Base-by-base conservation (phyloP, 2,329 filamentous ascomycete species). In the Cercospora janseana region DNA sequence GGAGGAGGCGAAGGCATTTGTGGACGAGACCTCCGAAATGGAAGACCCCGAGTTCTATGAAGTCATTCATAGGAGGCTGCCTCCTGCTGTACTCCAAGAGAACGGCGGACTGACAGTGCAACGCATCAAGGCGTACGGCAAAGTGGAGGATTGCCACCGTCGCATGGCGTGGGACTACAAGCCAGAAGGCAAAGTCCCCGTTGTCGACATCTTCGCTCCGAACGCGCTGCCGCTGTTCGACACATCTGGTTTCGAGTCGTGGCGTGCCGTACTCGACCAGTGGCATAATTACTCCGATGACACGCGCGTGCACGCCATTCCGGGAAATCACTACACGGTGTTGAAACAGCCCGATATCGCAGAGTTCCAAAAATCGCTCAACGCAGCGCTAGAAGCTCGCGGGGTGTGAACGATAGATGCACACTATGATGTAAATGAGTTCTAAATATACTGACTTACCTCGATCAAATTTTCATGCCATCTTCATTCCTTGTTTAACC, bases 31-130 rank as follows among this genome's bases (percentile, higher is more conserved):
- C 6, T 49, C 49, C 4, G 34, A 32, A 4, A 16, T 57, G 8
- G 50, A 10, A 15, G 55, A 59, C 13, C 46, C 50, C 20, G 52
- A 54, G 21, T 59, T 59, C 46, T 59, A 57, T 45, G 52, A 29
- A 29, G 27, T n/a, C 27, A 29, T 29, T 6, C 27, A 29, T 29
- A 29, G 27, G 27, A 29, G 27, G 6, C 27, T 29, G 27, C 27
- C 27, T 29, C 27, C 27, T 29, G 27, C 27, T 29, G 27, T 29
- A n/a, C 27, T 29, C 27, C 27, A 29, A 29, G 27, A 29, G 27
- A 29, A 29, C 27, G 27, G 27, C 27, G 27, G 27, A 29, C 27
- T 29, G 27, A 29, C 27, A 29, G 27, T 29, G 13, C 27, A 29
- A 29, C 27, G 27, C 27, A 29, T 29, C 27, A 29, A 29, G 27